Evolutionary conservation across 768 basidiomycete genomes (phyloP).

Genomic region (Saitozyma sp.): DNA sequence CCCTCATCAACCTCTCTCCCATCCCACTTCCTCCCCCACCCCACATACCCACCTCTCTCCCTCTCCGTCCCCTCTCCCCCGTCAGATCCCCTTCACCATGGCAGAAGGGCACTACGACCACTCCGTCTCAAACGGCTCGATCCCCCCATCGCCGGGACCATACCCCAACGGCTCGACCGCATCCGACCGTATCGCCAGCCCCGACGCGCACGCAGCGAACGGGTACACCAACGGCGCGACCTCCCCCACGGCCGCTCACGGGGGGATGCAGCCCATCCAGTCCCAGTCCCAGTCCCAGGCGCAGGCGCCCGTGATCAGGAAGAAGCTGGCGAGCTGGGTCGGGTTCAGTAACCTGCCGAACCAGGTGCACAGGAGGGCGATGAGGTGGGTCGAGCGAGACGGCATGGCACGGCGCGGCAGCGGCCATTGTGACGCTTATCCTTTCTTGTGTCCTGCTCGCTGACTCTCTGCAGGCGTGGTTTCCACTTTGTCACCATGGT

Average conservation of each 20-base stretch:
- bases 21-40: slow-evolving; percentile 5
- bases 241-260: slow-evolving; percentile 1
- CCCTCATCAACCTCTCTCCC: slow-evolving; percentile 6
- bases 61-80: slow-evolving; percentile 3
- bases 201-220: background rate
- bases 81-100: slow-evolving; percentile 18
- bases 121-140: background rate
- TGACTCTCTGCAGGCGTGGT: slow-evolving; percentile 51
- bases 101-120: slow-evolving; percentile 37
- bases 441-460: background rate
- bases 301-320: slow-evolving; percentile 16
- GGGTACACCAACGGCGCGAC: slow-evolving; percentile 3
- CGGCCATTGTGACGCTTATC: background rate
- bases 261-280: no score
- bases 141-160: background rate
- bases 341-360: slow-evolving; percentile 91
- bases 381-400: slow-evolving; percentile 67
- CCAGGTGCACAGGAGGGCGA: slow-evolving; percentile 98
- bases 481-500: slow-evolving; percentile 99
- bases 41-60: background rate
- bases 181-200: slow-evolving; percentile 5
- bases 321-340: slow-evolving; percentile 52
- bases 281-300: no score
- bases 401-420: background rate
- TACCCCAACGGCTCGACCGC: slow-evolving; percentile 5